Base-by-base conservation (phyloP, 495 filamentous ascomycete genomes). In the Aspergillus saccharolyticus region DNA sequence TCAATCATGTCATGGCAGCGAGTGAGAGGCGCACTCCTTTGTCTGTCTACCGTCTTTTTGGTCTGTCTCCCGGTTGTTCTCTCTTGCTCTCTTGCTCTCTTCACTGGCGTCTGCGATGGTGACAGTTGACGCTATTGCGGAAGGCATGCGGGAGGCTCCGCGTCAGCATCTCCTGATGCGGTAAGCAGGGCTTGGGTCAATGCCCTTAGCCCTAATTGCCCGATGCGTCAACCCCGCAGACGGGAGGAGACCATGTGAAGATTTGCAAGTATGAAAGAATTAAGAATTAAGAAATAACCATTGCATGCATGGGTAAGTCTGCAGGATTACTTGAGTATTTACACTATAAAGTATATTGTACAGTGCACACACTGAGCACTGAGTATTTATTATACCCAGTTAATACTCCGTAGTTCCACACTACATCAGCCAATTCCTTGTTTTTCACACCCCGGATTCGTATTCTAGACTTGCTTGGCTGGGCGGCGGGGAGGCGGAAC, bases 101-200 rank as follows among this genome's bases (percentile, higher is more conserved):
- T n/a, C n/a, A n/a, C n/a, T n/a, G n/a, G n/a, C n/a, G n/a, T n/a
- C n/a, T n/a, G n/a, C n/a, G n/a, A n/a, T n/a, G n/a, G n/a, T n/a
- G n/a, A n/a, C n/a, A n/a, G n/a, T n/a, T n/a, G n/a, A n/a, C n/a
- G n/a, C n/a, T n/a, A n/a, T n/a, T n/a, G 14, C 20, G 20, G 8
- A 15, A 30, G n/a, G 1, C 21, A 30, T 12, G 24, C 47, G 21
- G 20, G 22, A 28, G 14, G 47, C 19, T 12, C 42, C 64, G 68
- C 60, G 65, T 61, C 66, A 65, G 62, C 70, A 28, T 46, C 46
- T 53, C 70, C 63, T 46, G 7, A 66, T 68, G 18, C 0, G 70
- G 73, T 58, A 68, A 16, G 48, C 68, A 74, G 70, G 71, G 70
- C 46, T 60, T 63, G 66, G 68, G 71, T 64, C 45, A 63, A 1